Evolutionary conservation across 768 basidiomycete genomes (phyloP).

Genomic region (Scleroderma bovista): DNA sequence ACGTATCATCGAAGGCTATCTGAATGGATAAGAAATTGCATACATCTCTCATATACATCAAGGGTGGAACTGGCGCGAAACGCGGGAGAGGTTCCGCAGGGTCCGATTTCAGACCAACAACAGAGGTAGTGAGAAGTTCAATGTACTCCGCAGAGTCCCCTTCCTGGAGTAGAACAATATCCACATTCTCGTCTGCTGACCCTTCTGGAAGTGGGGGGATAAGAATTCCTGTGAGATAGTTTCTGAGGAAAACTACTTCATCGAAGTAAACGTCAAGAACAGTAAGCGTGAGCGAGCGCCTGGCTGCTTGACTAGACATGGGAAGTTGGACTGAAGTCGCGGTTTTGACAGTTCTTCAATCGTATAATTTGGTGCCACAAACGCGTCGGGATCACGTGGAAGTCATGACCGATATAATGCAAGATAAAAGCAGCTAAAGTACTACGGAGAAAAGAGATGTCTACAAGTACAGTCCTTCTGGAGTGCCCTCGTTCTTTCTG

Average conservation of each 20-base stretch:
- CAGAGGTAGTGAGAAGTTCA: conserved; percentile 40
- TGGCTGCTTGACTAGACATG: neutral
- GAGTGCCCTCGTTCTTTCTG: conserved; percentile 96
- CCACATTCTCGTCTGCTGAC: conserved; percentile 9
- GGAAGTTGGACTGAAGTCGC: too few species aligned
- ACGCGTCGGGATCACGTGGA: conserved; percentile 4
- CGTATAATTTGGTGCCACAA: conserved; percentile 1
- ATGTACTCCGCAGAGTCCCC: conserved; percentile 27
- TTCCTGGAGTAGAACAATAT: neutral
- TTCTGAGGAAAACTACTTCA: conserved; percentile 33
- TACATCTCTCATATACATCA: conserved; percentile 54
- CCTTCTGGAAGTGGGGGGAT: conserved; percentile 6
- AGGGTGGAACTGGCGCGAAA: conserved; percentile 32
- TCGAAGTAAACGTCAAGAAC: conserved; percentile 43
- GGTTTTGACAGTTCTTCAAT: neutral
- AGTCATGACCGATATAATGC: too few species aligned
- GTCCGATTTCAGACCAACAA: conserved; percentile 36
- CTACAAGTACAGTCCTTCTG: conserved; percentile 82
- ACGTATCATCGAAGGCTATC: neutral
- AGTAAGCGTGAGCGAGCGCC: conserved; percentile 17
- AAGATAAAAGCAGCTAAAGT: conserved; percentile 1
- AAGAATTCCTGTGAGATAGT: conserved; percentile 38
- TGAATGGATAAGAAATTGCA: conserved; percentile 8
- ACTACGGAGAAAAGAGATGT: conserved; percentile 4
- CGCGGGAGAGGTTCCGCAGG: conserved; percentile 13